These are phyloP conservation scores for Hymenoscyphus fraxineus DNA, from an alignment of 2,329 filamentous ascomycete species.

Conservation along the genomic window DNA sequence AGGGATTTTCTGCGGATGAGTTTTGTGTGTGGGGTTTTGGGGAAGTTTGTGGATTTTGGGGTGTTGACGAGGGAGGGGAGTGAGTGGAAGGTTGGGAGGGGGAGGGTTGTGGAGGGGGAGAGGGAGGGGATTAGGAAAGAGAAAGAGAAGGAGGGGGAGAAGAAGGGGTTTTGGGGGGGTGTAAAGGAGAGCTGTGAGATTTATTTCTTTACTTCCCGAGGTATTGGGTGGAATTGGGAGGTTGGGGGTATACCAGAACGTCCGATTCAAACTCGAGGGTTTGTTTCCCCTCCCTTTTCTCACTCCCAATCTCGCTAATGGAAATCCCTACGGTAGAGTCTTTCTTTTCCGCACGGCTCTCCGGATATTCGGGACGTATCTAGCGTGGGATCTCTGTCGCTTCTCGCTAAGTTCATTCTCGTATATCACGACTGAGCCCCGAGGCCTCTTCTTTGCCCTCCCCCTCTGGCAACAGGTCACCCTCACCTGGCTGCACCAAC, in stretches of 20 bases:
- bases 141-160: neutral
- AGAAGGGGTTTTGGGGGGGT: neutral
- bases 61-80: slow-evolving; percentile 2
- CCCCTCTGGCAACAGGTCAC: slow-evolving; percentile 9
- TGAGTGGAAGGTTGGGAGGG: neutral
- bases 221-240: slow-evolving; percentile 15
- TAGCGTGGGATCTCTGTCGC: neutral
- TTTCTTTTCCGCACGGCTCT: neutral
- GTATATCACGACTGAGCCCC: neutral
- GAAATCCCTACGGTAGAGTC: neutral
- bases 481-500: slow-evolving; percentile 17
- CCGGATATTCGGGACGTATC: neutral
- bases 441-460: slow-evolving; percentile 4
- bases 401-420: neutral
- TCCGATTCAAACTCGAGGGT: slow-evolving; percentile 4
- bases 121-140: neutral
- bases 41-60: slow-evolving; percentile 13
- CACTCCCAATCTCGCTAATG: neutral
- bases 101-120: neutral
- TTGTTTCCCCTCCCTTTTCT: neutral
- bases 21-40: slow-evolving; percentile 2
- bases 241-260: slow-evolving; percentile 12
- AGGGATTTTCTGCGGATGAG: slow-evolving; percentile 10
- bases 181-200: slow-evolving; percentile 11
- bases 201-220: slow-evolving; percentile 11